A percentile compares a stretch with the other conserved stretches of the same genome.
Evolutionary conservation across 305 asterid species (phyloP).

Genomic region (Solanum chacoense): DNA sequence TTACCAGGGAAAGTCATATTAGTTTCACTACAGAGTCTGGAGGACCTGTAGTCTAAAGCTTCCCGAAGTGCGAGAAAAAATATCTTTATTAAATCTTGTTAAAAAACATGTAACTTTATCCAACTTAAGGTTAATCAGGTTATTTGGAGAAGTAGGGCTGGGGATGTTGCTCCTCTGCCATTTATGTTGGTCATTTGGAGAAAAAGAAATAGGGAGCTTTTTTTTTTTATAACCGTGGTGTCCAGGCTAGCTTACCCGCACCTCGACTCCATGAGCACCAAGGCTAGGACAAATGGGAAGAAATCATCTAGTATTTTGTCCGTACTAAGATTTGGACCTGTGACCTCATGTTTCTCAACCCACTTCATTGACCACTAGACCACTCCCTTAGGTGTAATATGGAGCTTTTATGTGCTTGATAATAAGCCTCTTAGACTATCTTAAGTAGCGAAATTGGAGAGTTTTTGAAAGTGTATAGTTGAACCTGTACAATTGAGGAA

Average conservation of each 20-base stretch:
- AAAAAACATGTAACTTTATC: no score
- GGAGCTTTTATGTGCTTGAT: neutral
- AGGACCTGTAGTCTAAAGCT: no score
- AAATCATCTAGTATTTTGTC: neutral
- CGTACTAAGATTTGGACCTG: neutral
- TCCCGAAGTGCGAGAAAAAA: no score
- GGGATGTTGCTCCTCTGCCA: neutral
- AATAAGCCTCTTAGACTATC: neutral
- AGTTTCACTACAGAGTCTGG: no score
- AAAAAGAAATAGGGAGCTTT: no score
- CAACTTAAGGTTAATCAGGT: neutral
- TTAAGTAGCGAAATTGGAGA: neutral
- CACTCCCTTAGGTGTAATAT: neutral
- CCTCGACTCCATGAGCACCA: neutral
- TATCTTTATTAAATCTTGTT: no score
- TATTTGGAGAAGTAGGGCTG: neutral
- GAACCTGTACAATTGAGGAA: neutral
- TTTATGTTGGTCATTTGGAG: neutral
- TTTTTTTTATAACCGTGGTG: neutral
- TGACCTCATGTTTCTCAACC: neutral
- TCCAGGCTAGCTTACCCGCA: neutral
- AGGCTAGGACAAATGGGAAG: neutral
- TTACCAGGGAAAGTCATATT: no score
- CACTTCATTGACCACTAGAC: neutral
- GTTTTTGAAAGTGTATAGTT: neutral